Evolutionary conservation across 1,284 basidiomycete species (phyloP).

Genomic region (Porogramme epimiltina): DNA sequence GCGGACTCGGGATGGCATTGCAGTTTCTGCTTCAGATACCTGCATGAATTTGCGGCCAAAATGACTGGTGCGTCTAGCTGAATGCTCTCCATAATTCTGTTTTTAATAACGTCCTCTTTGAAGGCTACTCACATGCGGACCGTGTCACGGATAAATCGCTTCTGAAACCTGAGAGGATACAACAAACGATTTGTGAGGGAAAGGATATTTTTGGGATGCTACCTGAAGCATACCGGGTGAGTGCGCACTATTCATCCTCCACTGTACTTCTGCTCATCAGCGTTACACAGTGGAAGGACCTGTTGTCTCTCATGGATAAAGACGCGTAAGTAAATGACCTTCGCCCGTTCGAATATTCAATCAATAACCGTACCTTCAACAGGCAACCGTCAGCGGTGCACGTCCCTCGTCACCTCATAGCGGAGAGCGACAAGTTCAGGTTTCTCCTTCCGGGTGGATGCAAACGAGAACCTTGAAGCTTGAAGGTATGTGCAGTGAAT

Average conservation of each 20-base stretch:
- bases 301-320: constrained; percentile 51
- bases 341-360: no score
- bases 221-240: constrained; percentile 56
- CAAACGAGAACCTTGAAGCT: constrained; percentile 21
- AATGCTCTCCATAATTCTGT: background rate
- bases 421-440: constrained; percentile 50
- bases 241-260: constrained; percentile 19
- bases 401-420: constrained; percentile 53
- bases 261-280: constrained; percentile 10
- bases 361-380: background rate
- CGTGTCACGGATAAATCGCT: constrained; percentile 58
- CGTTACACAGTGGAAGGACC: constrained; percentile 49
- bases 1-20: constrained; percentile 65
- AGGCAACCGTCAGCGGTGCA: constrained; percentile 46
- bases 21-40: constrained; percentile 66
- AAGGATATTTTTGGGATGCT: constrained; percentile 70
- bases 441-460: constrained; percentile 67
- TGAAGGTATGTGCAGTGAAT: no score
- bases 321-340: constrained; percentile 43
- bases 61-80: constrained; percentile 40
- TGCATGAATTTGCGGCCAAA: constrained; percentile 62
- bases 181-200: constrained; percentile 60
- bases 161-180: constrained; percentile 54
- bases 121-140: constrained; percentile 64
- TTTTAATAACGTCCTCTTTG: background rate